phyloP scores from a whole-genome alignment of 768 basidiomycete species.

The Termitomyces bulborhizus region DNA sequence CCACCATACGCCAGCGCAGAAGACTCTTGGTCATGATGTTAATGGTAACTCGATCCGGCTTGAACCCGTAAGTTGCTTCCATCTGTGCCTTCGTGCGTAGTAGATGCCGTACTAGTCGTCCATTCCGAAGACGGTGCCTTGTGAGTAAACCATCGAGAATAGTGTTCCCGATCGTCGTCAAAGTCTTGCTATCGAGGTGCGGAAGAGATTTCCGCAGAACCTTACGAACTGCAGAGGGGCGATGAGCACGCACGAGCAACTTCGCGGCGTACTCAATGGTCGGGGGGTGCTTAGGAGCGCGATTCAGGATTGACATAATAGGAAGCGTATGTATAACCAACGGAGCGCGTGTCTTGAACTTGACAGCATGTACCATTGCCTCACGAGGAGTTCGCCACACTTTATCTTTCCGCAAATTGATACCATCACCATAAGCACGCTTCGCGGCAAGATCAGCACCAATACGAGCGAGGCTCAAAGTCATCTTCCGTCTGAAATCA shows the following conservation, averaged over 20 bases:
- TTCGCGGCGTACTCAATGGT: slow-evolving; percentile 28
- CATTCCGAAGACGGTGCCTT: slow-evolving; percentile 28
- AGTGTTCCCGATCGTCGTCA: slow-evolving; percentile 49
- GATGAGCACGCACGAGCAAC: slow-evolving; percentile 34
- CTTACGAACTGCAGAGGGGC: slow-evolving; percentile 36
- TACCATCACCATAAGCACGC: slow-evolving; percentile 10
- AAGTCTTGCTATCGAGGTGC: slow-evolving; percentile 22
- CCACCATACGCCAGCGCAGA: slow-evolving; percentile 40
- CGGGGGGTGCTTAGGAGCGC: slow-evolving; percentile 19
- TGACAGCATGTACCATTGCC: slow-evolving; percentile 16
- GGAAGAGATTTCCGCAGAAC: slow-evolving; percentile 26
- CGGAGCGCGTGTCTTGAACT: slow-evolving; percentile 19
- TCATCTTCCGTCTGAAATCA: slow-evolving; percentile 26
- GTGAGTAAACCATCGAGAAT: slow-evolving; percentile 42
- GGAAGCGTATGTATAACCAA: slow-evolving; percentile 11
- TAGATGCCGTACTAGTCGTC: slow-evolving; percentile 38
- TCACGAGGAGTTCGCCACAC: slow-evolving; percentile 17
- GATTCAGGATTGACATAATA: slow-evolving; percentile 18
- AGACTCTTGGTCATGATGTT: slow-evolving; percentile 64
- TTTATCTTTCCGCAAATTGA: neutral
- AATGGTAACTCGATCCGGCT: slow-evolving; percentile 60
- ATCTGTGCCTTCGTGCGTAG: slow-evolving; percentile 37
- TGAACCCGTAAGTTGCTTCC: slow-evolving; percentile 38
- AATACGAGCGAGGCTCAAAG: slow-evolving; percentile 20
- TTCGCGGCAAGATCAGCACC: slow-evolving; percentile 26